Conservation (phyloP, 2,329 filamentous ascomycete genomes). For the Metarhizium robertsii region DNA sequence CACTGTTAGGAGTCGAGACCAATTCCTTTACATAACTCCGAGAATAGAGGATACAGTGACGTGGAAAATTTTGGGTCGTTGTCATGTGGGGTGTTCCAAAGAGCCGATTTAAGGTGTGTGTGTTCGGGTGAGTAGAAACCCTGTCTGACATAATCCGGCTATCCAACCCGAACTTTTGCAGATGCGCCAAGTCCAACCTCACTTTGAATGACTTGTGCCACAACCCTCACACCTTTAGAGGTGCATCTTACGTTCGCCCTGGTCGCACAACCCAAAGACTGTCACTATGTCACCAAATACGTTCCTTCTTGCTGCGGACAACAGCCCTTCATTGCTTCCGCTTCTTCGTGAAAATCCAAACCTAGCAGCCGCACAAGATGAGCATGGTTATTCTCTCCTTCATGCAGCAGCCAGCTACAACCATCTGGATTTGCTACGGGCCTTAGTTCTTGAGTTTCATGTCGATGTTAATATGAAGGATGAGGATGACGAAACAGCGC, state of each 20-base stretch:
- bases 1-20: too few relatives aligned
- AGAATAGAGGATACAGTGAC: too few relatives aligned
- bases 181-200: not conserved
- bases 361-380: conserved; percentile 74
- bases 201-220: not conserved
- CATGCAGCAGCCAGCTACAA: conserved; percentile 92
- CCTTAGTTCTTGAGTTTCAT: conserved; percentile 64
- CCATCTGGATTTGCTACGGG: conserved; percentile 69
- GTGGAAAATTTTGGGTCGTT: too few relatives aligned
- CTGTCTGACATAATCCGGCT: not conserved
- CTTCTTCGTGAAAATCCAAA: conserved; percentile 65
- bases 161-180: not conserved
- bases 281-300: conserved; percentile 40
- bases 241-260: not conserved
- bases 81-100: too few relatives aligned
- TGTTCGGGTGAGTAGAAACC: not conserved
- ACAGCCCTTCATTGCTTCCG: conserved; percentile 61
- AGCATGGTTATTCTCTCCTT: conserved; percentile 86
- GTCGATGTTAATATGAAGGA: conserved; percentile 77
- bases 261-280: not conserved
- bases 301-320: conserved; percentile 74
- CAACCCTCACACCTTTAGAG: too few relatives aligned
- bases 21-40: too few relatives aligned
- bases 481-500: conserved; percentile 86
- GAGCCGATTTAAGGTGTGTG: too few relatives aligned